Evolutionary conservation across 2,329 filamentous ascomycete genomes (phyloP), one percentile per base, ranked within the genome.

Genomic region (Chrysoporthe puriensis): DNA sequence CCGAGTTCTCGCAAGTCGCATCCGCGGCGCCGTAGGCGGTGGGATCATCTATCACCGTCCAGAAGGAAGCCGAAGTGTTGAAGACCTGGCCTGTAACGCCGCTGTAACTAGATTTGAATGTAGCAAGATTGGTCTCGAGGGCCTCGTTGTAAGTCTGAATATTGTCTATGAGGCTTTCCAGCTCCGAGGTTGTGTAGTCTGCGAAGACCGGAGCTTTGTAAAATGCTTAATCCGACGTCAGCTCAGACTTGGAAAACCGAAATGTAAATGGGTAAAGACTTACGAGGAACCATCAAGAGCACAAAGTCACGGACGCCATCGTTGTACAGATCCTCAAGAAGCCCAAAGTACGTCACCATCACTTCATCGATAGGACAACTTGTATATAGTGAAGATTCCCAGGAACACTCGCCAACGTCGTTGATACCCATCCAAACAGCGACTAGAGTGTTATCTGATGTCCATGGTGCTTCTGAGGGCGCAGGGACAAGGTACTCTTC

Each of bases 121-220:
- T 42, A 16, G 64, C 64, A 18, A 66, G 50, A 40, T 66, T 66
- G 42, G 40, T 66, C 34, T 58, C 64, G 9, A 66, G 59, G 21
- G 64, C 64, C 32, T 58, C 59, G 43, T 66, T 66, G 50, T 66
- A 66, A 3, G 59, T 58, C 60, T 62, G 60, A 34, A 66, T 66
- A 48, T 66, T 52, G 32, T 57, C 50, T 13, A 62, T 46, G 4
- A 66, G 60, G 26, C 59, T 58, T 18, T 62, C n/a, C 42, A 66
- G 26, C 26, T 62, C 64, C 7, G 64, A 46, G 11, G 50, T 42
- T 1, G 64, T 66, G 50, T 66, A 62, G 32, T 59, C 21, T 1
- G 59, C 64, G 18, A 66, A 66, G 32, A 66, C 52, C 1, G 64
- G 59, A 4, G 64, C 64, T 18, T 66, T 57, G 34, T 66, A 57